Base-by-base conservation (phyloP, 1,284 basidiomycete genomes). In the Papiliotrema flavescens region DNA sequence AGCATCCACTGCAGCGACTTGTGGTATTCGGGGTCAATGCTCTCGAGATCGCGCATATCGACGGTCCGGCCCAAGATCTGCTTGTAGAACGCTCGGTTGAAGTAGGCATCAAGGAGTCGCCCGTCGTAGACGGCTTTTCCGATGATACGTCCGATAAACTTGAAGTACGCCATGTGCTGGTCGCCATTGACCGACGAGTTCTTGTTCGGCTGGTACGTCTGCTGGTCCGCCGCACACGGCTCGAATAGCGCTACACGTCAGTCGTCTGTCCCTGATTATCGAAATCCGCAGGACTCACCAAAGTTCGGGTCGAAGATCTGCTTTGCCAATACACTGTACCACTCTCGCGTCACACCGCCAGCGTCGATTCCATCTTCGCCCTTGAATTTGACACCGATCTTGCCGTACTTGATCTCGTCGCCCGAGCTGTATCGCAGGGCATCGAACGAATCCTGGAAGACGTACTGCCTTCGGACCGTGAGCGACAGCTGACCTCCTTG, bases 271-370 rank as follows among this genome's bases (percentile, higher is more conserved):
- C n/a, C 46, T 26, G 49, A 39, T 43, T 3, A 34, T 37, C 23
- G 17, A 32, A 11, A 20, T 32, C 11, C n/a, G 8, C n/a, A 26
- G 3, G 11, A 60, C 65, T 58, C 44, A 71, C 72, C 69, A 67
- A 98, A 97, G 78, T 96, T 91, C n/a, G 96, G 94, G 73, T 99
- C 93, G 78, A 99, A 98, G 89, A 99, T 99, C 75, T 97, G 94
- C 52, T 93, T 84, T 1, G 95, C 94, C 20, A 99, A 84, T 52
- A 97, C 95, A 66, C 93, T 90, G 85, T 95, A 97, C 95, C 95
- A 98, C 78, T 98, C 95, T 61, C 95, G 84, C 2, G 96, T 97
- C 41, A 98, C 91, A 67, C 96, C 96, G 24, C 96, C 96, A 0
- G 96, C 96, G 73, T 98, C 96, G 46, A 98, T 90, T 61, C 96